Base-by-base conservation (phyloP, 2,329 filamentous ascomycete species). In the Alternaria triticimaculans region DNA sequence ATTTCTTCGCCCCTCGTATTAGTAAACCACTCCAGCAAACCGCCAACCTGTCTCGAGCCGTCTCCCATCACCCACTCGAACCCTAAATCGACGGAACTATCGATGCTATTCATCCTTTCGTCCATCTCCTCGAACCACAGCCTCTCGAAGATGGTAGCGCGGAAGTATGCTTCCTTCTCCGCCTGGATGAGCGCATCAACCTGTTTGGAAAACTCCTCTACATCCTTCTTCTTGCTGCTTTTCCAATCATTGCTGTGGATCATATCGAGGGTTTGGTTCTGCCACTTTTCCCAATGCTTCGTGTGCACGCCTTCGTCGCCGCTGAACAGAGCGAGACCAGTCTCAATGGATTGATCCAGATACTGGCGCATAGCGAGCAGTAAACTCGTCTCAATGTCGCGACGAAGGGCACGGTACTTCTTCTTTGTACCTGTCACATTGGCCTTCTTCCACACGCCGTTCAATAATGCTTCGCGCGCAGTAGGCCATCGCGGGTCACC, bases 381-480 rank as follows among this genome's bases (percentile, higher is more conserved):
- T 15, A 77, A 64, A 25, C 68, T 62, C 25, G 67, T 68, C 33
- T 77, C 72, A 12, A 75, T 65, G n/a, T 77, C 73, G 37, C 63
- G 64, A 23, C 72, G 64, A 3, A 76, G 49, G 6, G 64, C 49
- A 8, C 68, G 54, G 18, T 75, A 54, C 55, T 69, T 74, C 67
- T 76, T 76, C 65, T 75, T 73, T 20, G 69, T 53, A 8, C 55
- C 65, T 7, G 68, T 72, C 51, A 76, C 62, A n/a, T 76, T 69
- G 54, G 72, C 71, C 61, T 76, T 71, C 53, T 74, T 76, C 72
- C 71, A 71, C 60, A 55, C 82, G 2, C 62, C 65, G 77, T 25
- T 82, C 53, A 57, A 63, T 20, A 77, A 54, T 20, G 71, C 73
- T n/a, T 76, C 72, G 21, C 72, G 57, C 15, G 65, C 61, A 9